Evolutionary conservation across 2,329 filamentous ascomycete genomes (phyloP).

Genomic region (Scleromitrula shiraiana): DNA sequence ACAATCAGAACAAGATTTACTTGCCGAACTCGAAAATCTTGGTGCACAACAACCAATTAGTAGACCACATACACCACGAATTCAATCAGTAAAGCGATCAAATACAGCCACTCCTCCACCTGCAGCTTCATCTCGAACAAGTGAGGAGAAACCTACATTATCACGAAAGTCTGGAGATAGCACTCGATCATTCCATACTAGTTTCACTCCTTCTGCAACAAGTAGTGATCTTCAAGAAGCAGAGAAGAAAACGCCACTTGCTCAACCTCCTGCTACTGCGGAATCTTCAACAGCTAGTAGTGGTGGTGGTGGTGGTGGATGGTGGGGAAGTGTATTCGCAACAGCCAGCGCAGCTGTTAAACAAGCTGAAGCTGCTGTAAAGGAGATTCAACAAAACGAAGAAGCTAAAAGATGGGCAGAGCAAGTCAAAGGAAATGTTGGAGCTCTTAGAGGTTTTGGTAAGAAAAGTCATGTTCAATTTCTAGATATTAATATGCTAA

Average conservation of each 20-base stretch:
- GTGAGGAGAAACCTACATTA: conserved; percentile 52
- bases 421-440: conserved; percentile 84
- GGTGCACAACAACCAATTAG: conserved; percentile 60
- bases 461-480: conserved; percentile 25
- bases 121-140: conserved; percentile 42
- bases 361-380: conserved; percentile 86
- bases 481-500: conserved; percentile 8
- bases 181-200: conserved; percentile 60
- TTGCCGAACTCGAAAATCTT: conserved; percentile 74
- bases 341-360: conserved; percentile 73
- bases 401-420: conserved; percentile 95
- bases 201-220: conserved; percentile 61
- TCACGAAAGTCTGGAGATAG: conserved; percentile 72
- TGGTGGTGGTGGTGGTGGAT: conserved; percentile 76
- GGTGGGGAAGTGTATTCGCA: conserved; percentile 82
- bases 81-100: conserved; percentile 46
- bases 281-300: conserved; percentile 23
- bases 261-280: conserved; percentile 33
- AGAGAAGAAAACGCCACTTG: conserved; percentile 43
- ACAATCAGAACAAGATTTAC: conserved; percentile 56
- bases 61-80: conserved; percentile 75
- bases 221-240: conserved; percentile 50
- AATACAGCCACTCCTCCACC: conserved; percentile 40
- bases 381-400: conserved; percentile 92
- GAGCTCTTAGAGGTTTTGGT: conserved; percentile 69